Evolutionary conservation across 192 early-diverging fungal species (phyloP), one percentile per base, ranked within the genome.

Genomic region (Allomyces macrogynus): DNA sequence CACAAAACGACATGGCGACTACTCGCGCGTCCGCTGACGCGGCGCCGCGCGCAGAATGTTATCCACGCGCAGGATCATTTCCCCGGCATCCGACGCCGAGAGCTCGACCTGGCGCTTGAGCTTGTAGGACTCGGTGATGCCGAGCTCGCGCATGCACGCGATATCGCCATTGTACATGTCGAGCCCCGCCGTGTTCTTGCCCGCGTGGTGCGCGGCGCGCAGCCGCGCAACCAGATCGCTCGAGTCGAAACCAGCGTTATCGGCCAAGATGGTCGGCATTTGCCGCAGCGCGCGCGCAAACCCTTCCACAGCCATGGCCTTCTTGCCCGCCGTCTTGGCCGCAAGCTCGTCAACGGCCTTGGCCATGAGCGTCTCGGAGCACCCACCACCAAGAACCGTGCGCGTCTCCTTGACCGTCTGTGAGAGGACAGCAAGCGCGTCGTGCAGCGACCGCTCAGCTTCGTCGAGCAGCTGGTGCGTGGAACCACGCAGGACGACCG

Each of bases 31-130:
- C 11, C 77, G 76, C 68, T 79, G 77, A 43, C 77, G 71, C 9
- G 89, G 88, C 61, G 88, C 88, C 68, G 89, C 90, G 67, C 93
- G 88, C 74, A 99, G 90, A 68, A 99, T 99, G 74, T 99, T 89
- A 72, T 99, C 93, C 12, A 99, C 93, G 63, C 95, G 84, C 64
- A 99, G 78, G 73, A 99, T 95, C 88, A 93, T 89, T 74, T 96
- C 93, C 12, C 90, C 89, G 1, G 93, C 95, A 75, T 99, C 95
- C 10, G 89, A 83, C 14, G 95, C 93, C 72, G 86, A 88, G 64
- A 94, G 76, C 40, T 96, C 77, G 25, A 96, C 92, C 74, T 89
- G 87, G 63, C 85, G 82, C 81, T 99, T 99, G 62, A 96, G 81
- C 78, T 95, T 99, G 83, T 85, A 96, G 23, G 88, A 90, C 75